phyloP scores from a whole-genome alignment of 345 rosid genomes.

The Eucalyptus victrix region DNA sequence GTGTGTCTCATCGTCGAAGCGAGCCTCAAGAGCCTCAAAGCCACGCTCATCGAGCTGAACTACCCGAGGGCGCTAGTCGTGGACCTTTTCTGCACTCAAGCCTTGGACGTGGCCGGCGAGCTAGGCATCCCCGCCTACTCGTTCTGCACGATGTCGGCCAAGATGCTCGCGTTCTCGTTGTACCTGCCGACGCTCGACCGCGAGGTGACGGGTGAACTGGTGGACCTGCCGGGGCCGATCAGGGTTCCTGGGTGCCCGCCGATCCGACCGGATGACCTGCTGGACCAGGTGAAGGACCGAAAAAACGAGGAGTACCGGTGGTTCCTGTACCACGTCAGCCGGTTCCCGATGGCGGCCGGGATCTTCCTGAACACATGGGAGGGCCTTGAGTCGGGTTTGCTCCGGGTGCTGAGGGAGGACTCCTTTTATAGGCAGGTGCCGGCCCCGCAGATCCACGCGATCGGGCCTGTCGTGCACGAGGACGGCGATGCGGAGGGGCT shows the following conservation, averaged over 20 bases:
- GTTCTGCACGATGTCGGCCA: slow-evolving; percentile 2
- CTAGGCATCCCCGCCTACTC: slow-evolving; percentile 12
- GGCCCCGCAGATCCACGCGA: background rate
- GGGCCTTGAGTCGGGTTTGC: slow-evolving; percentile 7
- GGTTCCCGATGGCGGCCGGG: slow-evolving; percentile 12
- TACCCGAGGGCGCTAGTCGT: slow-evolving; percentile 15
- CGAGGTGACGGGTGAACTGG: slow-evolving; percentile 6
- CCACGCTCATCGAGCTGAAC: background rate
- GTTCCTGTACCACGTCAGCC: background rate
- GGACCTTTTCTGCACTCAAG: slow-evolving; percentile 14
- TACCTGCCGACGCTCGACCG: slow-evolving; percentile 10
- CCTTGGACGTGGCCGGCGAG: slow-evolving; percentile 13
- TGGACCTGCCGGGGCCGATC: slow-evolving; percentile 6
- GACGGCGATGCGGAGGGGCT: background rate
- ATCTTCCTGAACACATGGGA: slow-evolving; percentile 25
- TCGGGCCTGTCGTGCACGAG: slow-evolving; percentile 18
- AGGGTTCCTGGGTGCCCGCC: slow-evolving; percentile 19
- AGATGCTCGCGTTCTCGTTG: slow-evolving; percentile 6
- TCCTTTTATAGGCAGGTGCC: background rate
- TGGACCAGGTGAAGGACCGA: slow-evolving; percentile 4
- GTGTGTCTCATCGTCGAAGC: slow-evolving; percentile 2
- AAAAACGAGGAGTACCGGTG: slow-evolving; percentile 1
- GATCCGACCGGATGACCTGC: slow-evolving; percentile 1
- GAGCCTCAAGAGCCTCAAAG: slow-evolving; percentile 7
- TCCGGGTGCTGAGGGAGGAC: slow-evolving; percentile 5